Conservation (phyloP, 106 monocot genomes). For the Acanthochlamys bracteata region DNA sequence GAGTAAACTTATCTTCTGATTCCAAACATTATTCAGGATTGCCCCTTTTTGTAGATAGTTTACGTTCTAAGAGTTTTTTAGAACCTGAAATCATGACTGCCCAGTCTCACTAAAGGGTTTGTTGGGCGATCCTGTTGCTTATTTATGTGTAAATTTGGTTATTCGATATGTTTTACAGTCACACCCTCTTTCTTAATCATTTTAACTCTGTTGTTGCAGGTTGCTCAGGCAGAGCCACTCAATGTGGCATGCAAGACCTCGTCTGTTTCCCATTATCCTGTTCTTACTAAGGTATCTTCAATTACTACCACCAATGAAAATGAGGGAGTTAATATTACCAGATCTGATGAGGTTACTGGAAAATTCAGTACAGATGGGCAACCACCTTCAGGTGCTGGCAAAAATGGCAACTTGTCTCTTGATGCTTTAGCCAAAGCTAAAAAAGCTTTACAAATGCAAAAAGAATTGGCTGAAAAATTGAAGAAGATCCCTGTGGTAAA, state of each 20-base stretch:
- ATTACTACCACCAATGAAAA: slow-evolving; percentile 98
- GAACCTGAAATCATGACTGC: neutral
- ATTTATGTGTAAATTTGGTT: neutral
- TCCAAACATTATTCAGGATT: too few species aligned
- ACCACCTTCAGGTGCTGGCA: slow-evolving; percentile 43
- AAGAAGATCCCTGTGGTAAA: slow-evolving; percentile 83
- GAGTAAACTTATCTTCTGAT: too few species aligned
- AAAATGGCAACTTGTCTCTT: slow-evolving; percentile 70
- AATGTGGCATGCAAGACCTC: slow-evolving; percentile 23
- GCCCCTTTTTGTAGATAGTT: too few species aligned
- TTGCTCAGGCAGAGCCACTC: slow-evolving; percentile 34
- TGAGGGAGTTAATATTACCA: slow-evolving; percentile 97
- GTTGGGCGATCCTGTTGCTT: neutral
- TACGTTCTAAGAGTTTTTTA: too few species aligned
- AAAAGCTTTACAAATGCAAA: slow-evolving; percentile 89
- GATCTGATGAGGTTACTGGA: slow-evolving; percentile 99
- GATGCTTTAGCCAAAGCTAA: slow-evolving; percentile 99
- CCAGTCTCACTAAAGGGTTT: neutral
- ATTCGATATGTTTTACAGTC: neutral
- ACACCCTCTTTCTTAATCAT: slow-evolving; percentile 5
- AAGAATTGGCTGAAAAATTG: slow-evolving; percentile 81
- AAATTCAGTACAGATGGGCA: slow-evolving; percentile 99
- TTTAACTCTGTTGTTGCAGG: slow-evolving; percentile 19
- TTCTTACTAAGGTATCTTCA: slow-evolving; percentile 84
- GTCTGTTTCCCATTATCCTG: slow-evolving; percentile 22